Evolutionary conservation across 163 green algal genomes (phyloP).

Genomic region (Chloroidium sp.): DNA sequence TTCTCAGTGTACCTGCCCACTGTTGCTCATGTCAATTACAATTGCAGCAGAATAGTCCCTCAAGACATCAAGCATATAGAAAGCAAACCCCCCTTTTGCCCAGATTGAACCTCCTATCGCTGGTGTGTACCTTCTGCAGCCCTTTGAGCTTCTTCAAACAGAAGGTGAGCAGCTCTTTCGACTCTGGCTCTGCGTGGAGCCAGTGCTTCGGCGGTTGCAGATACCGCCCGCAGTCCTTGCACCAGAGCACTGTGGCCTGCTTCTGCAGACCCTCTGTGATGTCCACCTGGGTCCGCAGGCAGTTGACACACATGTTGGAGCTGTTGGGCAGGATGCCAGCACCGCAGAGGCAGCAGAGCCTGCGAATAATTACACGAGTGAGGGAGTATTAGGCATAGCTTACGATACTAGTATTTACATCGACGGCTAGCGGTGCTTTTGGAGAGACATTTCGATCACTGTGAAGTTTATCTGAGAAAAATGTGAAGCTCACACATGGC

Average conservation of each 20-base stretch:
- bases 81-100: too few relatives aligned
- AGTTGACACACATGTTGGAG: conserved; percentile 98
- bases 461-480: too few relatives aligned
- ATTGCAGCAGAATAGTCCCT: too few relatives aligned
- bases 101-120: background rate
- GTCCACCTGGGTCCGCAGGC: conserved; percentile 93
- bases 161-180: conserved; percentile 95
- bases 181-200: conserved; percentile 84
- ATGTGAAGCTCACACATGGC: conserved; percentile 42
- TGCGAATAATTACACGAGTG: conserved; percentile 17
- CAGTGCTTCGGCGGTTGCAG: conserved; percentile 94
- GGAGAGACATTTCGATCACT: too few relatives aligned
- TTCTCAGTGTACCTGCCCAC: too few relatives aligned
- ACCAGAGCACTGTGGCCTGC: conserved; percentile 45
- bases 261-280: conserved; percentile 97
- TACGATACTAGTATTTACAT: background rate
- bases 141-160: conserved; percentile 92
- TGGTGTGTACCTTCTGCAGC: conserved; percentile 50
- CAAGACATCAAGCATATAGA: too few relatives aligned
- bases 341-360: conserved; percentile 94
- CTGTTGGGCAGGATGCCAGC: conserved; percentile 83
- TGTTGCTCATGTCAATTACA: too few relatives aligned
- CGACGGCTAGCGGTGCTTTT: too few relatives aligned
- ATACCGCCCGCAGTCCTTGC: conserved; percentile 82
- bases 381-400: too few relatives aligned